Percentiles rank a stretch among this genome's conserved stretches.
These are phyloP conservation scores for Blastocystis sp. DNA, from an alignment of 352 stramenopile genomes.

Conservation along the genomic window DNA sequence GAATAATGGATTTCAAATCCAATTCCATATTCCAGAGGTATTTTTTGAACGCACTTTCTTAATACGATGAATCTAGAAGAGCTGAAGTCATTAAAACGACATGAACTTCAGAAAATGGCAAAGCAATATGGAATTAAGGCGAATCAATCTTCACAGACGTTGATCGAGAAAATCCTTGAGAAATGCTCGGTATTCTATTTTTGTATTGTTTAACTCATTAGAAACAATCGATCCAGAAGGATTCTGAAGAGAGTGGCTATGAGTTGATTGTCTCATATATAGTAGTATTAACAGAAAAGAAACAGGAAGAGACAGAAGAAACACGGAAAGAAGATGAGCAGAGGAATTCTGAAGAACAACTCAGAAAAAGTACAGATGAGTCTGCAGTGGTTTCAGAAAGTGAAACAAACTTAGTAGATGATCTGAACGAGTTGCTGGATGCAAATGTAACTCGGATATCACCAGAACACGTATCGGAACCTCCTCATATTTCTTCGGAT, in stretches of 20 bases:
- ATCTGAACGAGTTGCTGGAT: conserved; percentile 22
- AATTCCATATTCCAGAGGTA: background rate
- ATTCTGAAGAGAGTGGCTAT: background rate
- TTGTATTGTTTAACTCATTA: background rate
- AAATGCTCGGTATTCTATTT: background rate
- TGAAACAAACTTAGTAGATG: background rate
- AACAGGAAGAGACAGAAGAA: background rate
- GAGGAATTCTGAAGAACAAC: background rate
- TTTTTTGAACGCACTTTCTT: background rate
- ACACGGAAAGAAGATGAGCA: background rate
- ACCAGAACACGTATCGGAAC: background rate
- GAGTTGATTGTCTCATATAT: background rate
- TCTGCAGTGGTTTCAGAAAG: background rate
- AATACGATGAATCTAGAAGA: conserved; percentile 33
- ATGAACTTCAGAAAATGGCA: background rate
- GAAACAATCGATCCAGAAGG: background rate
- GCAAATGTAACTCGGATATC: background rate
- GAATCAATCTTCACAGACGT: background rate
- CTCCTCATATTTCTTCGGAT: background rate
- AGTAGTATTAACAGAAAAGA: background rate
- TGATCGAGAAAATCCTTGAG: background rate
- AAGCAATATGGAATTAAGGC: conserved; percentile 8
- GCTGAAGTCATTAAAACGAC: conserved; percentile 27
- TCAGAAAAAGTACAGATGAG: background rate
- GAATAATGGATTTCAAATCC: background rate